Base-by-base conservation (phyloP, 306 rosid species). In the Cercis canadensis region DNA sequence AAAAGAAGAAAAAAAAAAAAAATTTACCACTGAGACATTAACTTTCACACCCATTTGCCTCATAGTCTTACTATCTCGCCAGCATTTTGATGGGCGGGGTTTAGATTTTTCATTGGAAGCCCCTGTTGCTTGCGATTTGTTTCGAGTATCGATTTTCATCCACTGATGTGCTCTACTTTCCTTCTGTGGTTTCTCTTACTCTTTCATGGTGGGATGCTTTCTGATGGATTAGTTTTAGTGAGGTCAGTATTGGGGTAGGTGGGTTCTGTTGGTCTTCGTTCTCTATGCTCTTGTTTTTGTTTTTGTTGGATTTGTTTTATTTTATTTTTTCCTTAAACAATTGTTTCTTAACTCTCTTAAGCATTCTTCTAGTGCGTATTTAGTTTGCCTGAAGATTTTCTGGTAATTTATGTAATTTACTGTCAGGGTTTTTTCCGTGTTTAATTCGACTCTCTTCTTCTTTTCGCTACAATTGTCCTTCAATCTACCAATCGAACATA, bases 241-340 rank as follows among this genome's bases (percentile, higher is more conserved):
- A 52, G 77, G 64, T 81, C 61, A 69, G 67, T 58, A 13, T 57
- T 65, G 73, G 46, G 86, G 37, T 67, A 52, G 80, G 79, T 80
- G 45, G 75, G 24, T 77, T 71, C 51, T 76, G 76, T 69, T 61
- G 70, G 36, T 75, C 47, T 57, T 69, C 59, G 41, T 64, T 43
- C 59, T 32, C 24, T 72, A 12, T 43, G 6, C 43, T 32, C 37
- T 60, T 47, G 45, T 14, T 55, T 34, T 57, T 16, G 19, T 15
- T 19, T 33, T n/a, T 62, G 50, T 58, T 74, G 37, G 29, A 51
- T 33, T 41, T 65, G 32, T 11, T 54, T 16, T 63, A 8, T 50
- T 39, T 34, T 49, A 17, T 46, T 18, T 34, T 40, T 17, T 29
- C 34, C 52, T 51, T 19, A 12, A 53, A 17, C 43, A 31, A 44